These are phyloP conservation scores for Diplodia intermedia DNA, from an alignment of 2,329 filamentous ascomycete species.

Conservation along the genomic window DNA sequence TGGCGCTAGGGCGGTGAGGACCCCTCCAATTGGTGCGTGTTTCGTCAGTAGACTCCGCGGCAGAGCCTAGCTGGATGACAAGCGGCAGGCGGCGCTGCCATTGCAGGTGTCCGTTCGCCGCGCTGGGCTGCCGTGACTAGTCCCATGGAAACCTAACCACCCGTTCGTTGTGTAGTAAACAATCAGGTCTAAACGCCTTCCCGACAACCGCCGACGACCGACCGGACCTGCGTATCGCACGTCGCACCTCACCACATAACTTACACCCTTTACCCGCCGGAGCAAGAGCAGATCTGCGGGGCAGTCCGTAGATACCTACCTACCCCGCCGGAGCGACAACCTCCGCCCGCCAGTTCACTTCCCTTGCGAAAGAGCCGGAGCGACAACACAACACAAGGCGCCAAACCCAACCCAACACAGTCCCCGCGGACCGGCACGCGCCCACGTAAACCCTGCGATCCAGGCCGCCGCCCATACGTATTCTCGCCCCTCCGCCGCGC, in stretches of 20 bases:
- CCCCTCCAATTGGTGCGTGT: not conserved
- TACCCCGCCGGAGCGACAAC: constrained; percentile 9
- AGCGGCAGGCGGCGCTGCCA: not conserved
- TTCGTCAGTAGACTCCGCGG: too few relatives aligned
- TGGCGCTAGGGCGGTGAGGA: not conserved
- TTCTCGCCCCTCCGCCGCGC: not conserved
- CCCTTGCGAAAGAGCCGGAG: not conserved
- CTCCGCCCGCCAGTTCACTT: not conserved
- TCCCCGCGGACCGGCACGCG: not conserved
- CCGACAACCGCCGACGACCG: not conserved
- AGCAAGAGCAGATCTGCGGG: not conserved
- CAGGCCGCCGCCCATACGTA: not conserved
- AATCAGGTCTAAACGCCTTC: not conserved
- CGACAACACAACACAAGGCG: not conserved
- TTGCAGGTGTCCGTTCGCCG: too few relatives aligned
- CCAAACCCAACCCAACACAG: not conserved
- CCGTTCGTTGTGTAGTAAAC: not conserved
- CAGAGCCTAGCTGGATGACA: too few relatives aligned
- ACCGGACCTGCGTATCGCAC: not conserved
- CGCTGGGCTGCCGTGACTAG: too few relatives aligned
- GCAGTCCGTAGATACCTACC: not conserved
- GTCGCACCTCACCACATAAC: not conserved
- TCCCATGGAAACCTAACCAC: too few relatives aligned
- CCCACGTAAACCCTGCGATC: not conserved
- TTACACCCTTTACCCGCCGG: not conserved